A percentile compares a stretch with the other conserved stretches of the same genome.
Evolutionary conservation across 768 basidiomycete species (phyloP).

Genomic region (Lyophyllum shimeji): DNA sequence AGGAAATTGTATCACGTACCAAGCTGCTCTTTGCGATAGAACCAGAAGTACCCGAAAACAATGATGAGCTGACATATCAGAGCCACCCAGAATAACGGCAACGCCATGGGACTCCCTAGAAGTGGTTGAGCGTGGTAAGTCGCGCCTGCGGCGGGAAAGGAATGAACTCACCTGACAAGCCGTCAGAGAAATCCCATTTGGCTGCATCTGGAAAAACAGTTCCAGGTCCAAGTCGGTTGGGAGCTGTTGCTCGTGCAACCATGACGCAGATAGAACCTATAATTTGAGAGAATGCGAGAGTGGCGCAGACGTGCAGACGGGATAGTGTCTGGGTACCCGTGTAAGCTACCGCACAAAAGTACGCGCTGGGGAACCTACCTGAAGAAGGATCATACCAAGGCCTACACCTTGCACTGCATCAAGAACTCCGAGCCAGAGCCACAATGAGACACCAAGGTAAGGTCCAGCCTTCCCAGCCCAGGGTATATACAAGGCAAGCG

Average conservation of each 20-base stretch:
- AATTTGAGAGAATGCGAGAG: constrained; percentile 86
- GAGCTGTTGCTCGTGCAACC: constrained; percentile 88
- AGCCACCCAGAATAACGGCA: constrained; percentile 87
- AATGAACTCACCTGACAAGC: constrained; percentile 50
- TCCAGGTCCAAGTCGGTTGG: constrained; percentile 84
- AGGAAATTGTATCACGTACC: constrained; percentile 42
- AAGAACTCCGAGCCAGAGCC: constrained; percentile 95
- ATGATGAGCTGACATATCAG: constrained; percentile 78
- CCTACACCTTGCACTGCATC: constrained; percentile 95
- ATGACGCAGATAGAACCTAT: constrained; percentile 91
- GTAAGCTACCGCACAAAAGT: constrained; percentile 21
- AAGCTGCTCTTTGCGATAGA: constrained; percentile 95
- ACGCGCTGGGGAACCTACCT: constrained; percentile 41
- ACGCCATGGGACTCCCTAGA: constrained; percentile 75
- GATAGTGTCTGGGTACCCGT: constrained; percentile 64
- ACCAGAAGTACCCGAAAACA: constrained; percentile 93
- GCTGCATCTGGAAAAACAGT: constrained; percentile 92
- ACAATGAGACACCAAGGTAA: constrained; percentile 85
- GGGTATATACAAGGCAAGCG: constrained; percentile 88
- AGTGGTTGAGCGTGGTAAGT: background rate
- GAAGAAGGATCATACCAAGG: constrained; percentile 86
- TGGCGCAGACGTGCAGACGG: constrained; percentile 91
- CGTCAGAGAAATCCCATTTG: constrained; percentile 83
- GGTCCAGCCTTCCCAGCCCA: constrained; percentile 88
- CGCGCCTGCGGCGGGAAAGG: background rate